Evolutionary conservation across 805 yeast genomes (phyloP).

Genomic region (Vanderwaltozyma tropicalis): DNA sequence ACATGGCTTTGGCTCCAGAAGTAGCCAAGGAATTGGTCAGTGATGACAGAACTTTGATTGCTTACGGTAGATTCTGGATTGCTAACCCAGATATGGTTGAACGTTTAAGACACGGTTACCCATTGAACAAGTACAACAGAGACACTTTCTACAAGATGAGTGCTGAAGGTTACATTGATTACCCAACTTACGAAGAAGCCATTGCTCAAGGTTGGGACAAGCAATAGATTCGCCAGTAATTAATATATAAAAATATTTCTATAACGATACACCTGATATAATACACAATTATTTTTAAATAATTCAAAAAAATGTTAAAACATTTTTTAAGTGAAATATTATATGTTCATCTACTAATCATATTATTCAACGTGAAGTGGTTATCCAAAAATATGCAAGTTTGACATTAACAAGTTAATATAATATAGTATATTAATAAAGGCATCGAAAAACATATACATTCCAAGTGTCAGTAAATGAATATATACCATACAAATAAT

Average conservation of each 20-base stretch:
- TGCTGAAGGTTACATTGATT: slow-evolving; percentile 35
- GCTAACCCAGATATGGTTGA: slow-evolving; percentile 45
- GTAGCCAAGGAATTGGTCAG: slow-evolving; percentile 23
- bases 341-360: too few species aligned
- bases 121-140: slow-evolving; percentile 38
- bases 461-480: too few species aligned
- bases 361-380: too few species aligned
- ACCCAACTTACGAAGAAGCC: slow-evolving; percentile 29
- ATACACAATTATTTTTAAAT: not conserved
- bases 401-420: too few species aligned
- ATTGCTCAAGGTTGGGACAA: slow-evolving; percentile 9
- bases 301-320: too few species aligned
- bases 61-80: slow-evolving; percentile 38
- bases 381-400: too few species aligned
- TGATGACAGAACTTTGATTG: slow-evolving; percentile 36
- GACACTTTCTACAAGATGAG: slow-evolving; percentile 34
- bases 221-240: not conserved
- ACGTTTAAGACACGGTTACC: slow-evolving; percentile 32
- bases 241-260: not conserved
- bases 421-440: too few species aligned
- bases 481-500: too few species aligned
- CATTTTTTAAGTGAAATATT: too few species aligned
- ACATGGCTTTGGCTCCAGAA: slow-evolving; percentile 22
- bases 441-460: too few species aligned
- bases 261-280: not conserved